phyloP scores from a whole-genome alignment of 805 yeast species.

The Cyberlindnera americana region DNA sequence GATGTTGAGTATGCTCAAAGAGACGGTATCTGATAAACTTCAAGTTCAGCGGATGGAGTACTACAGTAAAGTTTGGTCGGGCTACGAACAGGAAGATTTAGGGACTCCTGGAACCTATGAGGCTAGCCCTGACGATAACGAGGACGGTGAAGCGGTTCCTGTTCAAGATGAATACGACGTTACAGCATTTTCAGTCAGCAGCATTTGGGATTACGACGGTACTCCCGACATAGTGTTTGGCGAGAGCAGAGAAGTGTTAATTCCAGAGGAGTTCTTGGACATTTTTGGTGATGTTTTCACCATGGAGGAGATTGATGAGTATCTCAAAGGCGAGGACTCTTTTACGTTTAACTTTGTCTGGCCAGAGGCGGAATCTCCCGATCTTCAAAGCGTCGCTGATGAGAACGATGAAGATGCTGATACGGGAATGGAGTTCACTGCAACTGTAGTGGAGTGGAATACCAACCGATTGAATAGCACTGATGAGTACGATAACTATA shows the following conservation, averaged over 20 bases:
- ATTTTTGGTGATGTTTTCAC: conserved; percentile 13
- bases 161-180: not conserved
- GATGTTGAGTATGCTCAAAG: conserved; percentile 13
- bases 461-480: too few relatives aligned
- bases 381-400: too few relatives aligned
- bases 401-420: too few relatives aligned
- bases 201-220: conserved; percentile 12
- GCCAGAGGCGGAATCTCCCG: conserved; percentile 5
- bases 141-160: not conserved
- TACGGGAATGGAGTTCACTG: too few relatives aligned
- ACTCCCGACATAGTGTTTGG: conserved; percentile 13
- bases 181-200: not conserved
- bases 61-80: conserved; percentile 11
- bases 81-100: conserved; percentile 1
- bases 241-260: conserved; percentile 4
- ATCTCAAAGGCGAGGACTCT: conserved; percentile 14
- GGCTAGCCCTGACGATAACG: not conserved
- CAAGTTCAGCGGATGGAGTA: conserved; percentile 5
- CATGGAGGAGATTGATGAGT: conserved; percentile 12
- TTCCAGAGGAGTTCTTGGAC: conserved; percentile 13
- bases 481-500: too few relatives aligned
- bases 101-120: not conserved
- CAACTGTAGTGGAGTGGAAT: too few relatives aligned
- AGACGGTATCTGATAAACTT: not conserved
- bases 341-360: conserved; percentile 14